Percentiles rank a stretch among this genome's conserved stretches.
phyloP scores from a whole-genome alignment of 2,329 filamentous ascomycete species.

The Cercospora sojina region DNA sequence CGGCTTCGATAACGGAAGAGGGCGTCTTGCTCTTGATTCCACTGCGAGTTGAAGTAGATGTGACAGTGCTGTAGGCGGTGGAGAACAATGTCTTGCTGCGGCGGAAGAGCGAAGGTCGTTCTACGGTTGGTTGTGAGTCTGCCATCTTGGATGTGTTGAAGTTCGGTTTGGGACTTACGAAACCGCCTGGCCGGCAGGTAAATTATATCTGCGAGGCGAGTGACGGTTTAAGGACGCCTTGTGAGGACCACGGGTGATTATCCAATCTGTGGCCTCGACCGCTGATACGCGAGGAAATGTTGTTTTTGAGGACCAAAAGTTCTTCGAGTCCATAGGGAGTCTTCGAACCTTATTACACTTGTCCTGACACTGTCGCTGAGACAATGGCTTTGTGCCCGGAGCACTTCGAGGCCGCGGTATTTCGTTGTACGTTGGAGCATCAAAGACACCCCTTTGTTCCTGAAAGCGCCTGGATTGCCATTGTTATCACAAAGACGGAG shows the following conservation, averaged over 20 bases:
- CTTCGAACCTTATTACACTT: background rate
- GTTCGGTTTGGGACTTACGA: background rate
- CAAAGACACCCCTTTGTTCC: background rate
- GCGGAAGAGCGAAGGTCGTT: background rate
- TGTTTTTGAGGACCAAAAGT: background rate
- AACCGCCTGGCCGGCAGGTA: slow-evolving; percentile 5
- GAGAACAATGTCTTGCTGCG: background rate
- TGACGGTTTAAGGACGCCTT: background rate
- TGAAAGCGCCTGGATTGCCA: background rate
- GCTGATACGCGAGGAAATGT: background rate
- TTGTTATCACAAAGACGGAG: background rate
- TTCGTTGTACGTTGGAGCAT: background rate
- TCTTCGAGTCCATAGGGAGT: background rate
- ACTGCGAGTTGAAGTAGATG: background rate
- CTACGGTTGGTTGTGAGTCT: background rate
- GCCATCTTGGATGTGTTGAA: background rate
- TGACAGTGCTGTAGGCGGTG: background rate
- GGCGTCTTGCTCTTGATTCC: background rate
- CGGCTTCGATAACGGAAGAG: background rate
- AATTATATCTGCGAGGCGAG: background rate
- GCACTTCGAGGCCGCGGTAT: background rate
- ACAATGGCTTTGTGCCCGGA: background rate
- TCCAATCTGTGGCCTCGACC: background rate
- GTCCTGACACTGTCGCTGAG: background rate
- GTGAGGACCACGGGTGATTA: background rate